Evolutionary conservation across 2,329 filamentous ascomycete species (phyloP), one percentile per base, ranked within the genome.

Genomic region (Rutstroemia sp.): DNA sequence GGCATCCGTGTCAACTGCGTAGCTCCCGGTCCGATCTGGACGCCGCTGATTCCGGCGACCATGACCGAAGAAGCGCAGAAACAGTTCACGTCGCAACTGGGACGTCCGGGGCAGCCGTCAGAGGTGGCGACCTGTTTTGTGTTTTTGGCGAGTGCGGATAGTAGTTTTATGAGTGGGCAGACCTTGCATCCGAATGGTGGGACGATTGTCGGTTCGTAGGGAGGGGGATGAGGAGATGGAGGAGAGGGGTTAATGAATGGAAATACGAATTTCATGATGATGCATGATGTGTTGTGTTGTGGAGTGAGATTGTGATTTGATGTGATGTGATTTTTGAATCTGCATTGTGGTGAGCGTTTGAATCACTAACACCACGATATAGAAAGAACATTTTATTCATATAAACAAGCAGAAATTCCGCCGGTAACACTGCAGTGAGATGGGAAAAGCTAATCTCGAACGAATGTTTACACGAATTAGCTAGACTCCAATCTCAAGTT

Each of bases 111-210:
- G 2, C 89, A 94, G 71, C 89, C 88, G 2, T 88, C 82, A 56
- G 89, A 95, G 76, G 86, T 94, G 60, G 89, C 88, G 0, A 86
- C 87, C 0, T 89, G 86, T 65, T 87, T 91, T 57, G 88, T 94
- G 4, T 94, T 94, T 71, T 73, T 95, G 61, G 89, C 89, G 0
- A 86, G 83, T 51, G 75, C 78, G 58, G 89, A 94, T 68, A 89
- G 86, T 67, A 84, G 82, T 48, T 84, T 82, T 59, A 83, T 94
- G 47, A 86, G 81, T 53, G 89, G 89, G 1, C 89, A 92, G 74
- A 78, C 75, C n/a, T 73, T 87, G 51, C 82, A 87, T 67, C 76
- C 80, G 36, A 85, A 86, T 63, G 79, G 80, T n/a, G 80, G 80
- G 44, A 72, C 75, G 38, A 71, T 82, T 59, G 75, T 83, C 27